These are phyloP conservation scores for Naganishia albida DNA, from an alignment of 1,284 basidiomycete species.

Conservation along the genomic window DNA sequence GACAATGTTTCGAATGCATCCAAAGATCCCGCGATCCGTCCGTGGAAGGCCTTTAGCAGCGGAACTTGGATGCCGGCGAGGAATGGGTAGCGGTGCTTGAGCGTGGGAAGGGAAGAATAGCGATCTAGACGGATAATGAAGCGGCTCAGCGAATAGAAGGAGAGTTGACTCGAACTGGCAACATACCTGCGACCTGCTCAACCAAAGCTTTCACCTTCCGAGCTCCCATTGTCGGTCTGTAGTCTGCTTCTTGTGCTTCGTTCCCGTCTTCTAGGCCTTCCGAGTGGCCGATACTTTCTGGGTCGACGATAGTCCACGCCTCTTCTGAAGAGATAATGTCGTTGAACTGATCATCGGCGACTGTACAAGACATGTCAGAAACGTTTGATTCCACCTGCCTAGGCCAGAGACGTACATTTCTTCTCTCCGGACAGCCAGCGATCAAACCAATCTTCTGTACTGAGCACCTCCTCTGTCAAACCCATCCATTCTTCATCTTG, in stretches of 20 bases:
- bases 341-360: conserved; percentile 76
- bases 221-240: conserved; percentile 69
- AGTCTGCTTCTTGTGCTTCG: conserved; percentile 53
- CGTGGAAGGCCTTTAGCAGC: conserved; percentile 72
- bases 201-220: conserved; percentile 76
- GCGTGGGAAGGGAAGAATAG: conserved; percentile 79
- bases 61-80: conserved; percentile 82
- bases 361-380: conserved; percentile 50
- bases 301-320: conserved; percentile 81
- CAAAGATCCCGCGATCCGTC: conserved; percentile 75
- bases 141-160: neutral
- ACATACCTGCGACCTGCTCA: conserved; percentile 79
- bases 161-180: neutral
- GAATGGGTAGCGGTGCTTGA: conserved; percentile 77
- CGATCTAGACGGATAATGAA: conserved; percentile 63
- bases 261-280: conserved; percentile 57
- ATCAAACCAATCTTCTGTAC: conserved; percentile 82
- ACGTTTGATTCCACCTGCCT: neutral
- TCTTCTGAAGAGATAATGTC: conserved; percentile 76
- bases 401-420: conserved; percentile 64
- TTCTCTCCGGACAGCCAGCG: conserved; percentile 85
- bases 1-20: conserved; percentile 92
- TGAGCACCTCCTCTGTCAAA: conserved; percentile 76
- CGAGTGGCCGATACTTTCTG: conserved; percentile 2
- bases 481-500: conserved; percentile 64